These are phyloP conservation scores for Entophlyctis luteolus DNA, from an alignment of 192 early-diverging fungal genomes.

Conservation along the genomic window DNA sequence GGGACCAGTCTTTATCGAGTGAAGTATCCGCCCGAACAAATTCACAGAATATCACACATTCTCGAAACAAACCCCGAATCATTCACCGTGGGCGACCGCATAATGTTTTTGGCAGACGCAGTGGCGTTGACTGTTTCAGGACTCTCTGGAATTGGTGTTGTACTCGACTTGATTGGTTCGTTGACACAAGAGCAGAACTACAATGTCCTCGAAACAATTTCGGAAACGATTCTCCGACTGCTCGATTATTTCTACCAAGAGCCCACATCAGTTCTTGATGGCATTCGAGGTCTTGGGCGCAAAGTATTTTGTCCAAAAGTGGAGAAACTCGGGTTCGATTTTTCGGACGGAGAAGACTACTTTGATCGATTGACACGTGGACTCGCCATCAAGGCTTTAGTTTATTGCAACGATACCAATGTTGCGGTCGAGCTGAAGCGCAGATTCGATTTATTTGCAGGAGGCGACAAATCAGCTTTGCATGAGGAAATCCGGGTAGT, in stretches of 20 bases:
- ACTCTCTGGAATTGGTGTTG: slow-evolving; percentile 64
- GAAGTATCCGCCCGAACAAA: slow-evolving; percentile 39
- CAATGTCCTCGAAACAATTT: slow-evolving; percentile 66
- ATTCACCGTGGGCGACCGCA: slow-evolving; percentile 62
- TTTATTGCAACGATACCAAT: slow-evolving; percentile 57
- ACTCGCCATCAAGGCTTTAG: slow-evolving; percentile 70
- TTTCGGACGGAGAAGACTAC: slow-evolving; percentile 65
- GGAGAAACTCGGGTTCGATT: slow-evolving; percentile 74
- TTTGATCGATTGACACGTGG: slow-evolving; percentile 70
- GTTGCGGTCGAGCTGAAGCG: slow-evolving; percentile 1
- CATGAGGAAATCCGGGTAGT: slow-evolving; percentile 60
- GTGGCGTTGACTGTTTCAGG: slow-evolving; percentile 76
- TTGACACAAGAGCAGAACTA: slow-evolving; percentile 76
- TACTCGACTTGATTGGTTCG: slow-evolving; percentile 70
- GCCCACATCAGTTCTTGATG: slow-evolving; percentile 54
- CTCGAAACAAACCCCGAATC: slow-evolving; percentile 47
- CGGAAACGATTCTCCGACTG: slow-evolving; percentile 58
- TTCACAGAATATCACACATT: slow-evolving; percentile 30
- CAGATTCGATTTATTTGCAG: slow-evolving; percentile 55
- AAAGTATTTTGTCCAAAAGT: slow-evolving; percentile 72
- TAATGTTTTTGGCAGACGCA: slow-evolving; percentile 80
- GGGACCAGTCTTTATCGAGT: slow-evolving; percentile 85
- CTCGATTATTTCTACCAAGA: slow-evolving; percentile 65
- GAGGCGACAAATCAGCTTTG: slow-evolving; percentile 64
- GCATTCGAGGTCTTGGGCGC: slow-evolving; percentile 65